Conservation (phyloP, 805 yeast species). For the Barnettozyma pratensis region DNA sequence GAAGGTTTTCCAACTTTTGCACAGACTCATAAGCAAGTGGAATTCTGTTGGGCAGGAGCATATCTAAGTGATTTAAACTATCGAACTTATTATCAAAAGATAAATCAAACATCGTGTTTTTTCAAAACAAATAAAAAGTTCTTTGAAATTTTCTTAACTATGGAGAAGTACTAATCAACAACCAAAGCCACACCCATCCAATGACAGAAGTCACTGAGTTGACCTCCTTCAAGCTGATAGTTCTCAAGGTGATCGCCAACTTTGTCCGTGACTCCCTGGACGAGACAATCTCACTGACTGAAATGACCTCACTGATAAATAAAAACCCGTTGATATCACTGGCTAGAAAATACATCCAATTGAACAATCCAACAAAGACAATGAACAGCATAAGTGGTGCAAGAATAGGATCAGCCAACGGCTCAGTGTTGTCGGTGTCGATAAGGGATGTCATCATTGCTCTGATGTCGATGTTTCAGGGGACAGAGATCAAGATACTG, state of each 20-base stretch:
- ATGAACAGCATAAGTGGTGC: neutral
- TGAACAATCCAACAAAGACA: slow-evolving; percentile 5
- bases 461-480: slow-evolving; percentile 20
- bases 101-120: neutral
- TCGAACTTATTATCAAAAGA: neutral
- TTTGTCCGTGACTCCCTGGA: slow-evolving; percentile 21
- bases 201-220: slow-evolving; percentile 6
- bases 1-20: neutral
- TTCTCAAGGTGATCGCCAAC: slow-evolving; percentile 23
- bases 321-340: slow-evolving; percentile 14
- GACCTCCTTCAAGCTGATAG: slow-evolving; percentile 19
- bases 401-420: too few relatives aligned
- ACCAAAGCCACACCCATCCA: neutral
- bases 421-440: slow-evolving; percentile 6
- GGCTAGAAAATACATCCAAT: slow-evolving; percentile 6
- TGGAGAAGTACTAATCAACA: neutral
- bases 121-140: neutral
- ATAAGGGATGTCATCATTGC: slow-evolving; percentile 22
- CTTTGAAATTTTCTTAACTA: too few relatives aligned
- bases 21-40: neutral
- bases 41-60: neutral
- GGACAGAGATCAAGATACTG: slow-evolving; percentile 20
- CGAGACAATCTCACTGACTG: slow-evolving; percentile 18
- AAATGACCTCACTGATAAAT: slow-evolving; percentile 20
- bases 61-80: neutral